Base-by-base conservation (phyloP, 768 basidiomycete genomes). In the Russula virescens region DNA sequence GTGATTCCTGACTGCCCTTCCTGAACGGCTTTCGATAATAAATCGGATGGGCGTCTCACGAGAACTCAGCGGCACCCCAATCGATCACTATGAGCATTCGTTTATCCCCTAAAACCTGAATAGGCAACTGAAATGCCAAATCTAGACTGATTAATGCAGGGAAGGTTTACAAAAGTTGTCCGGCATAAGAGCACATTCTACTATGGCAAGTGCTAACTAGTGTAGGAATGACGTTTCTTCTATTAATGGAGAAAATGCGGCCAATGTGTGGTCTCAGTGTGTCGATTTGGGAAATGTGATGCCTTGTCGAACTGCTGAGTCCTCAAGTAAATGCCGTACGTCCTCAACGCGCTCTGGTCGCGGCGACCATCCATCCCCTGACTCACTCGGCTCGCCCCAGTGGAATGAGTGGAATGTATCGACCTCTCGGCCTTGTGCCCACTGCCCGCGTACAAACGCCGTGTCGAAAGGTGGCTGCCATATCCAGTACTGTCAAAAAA, bases 351-450 rank as follows among this genome's bases (percentile, higher is more conserved):
- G 73, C 35, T 66, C 61, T 31, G 72, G 71, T 48, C 75, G 69
- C 0, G 70, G 75, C 57, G 60, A 68, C 77, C 79, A 79, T 31
- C 67, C 54, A 2, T 74, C 75, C 21, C 38, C 48, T 31, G 76
- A 71, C 4, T 54, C 68, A 5, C 64, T 71, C 7, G 59, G 72
- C 54, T 79, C 78, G 11, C 77, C 79, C 80, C 81, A 81, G 64
- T 80, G 78, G 61, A 80, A 81, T 0, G 78, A 74, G 62, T 81
- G 80, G 67, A 81, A 81, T 10, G 80, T 78, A 61, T 81, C 81
- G 19, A 82, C 80, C 58, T 81, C 80, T 58, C 70, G 75, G 1
- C 79, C 80, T 58, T 76, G 70, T 0, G 65, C 68, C 81, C 81
- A 81, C 57, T 78, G 74, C 49, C 76, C 70, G 18, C 79, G 73